These are phyloP conservation scores for Neocucurbitaria cava DNA, from an alignment of 2,329 filamentous ascomycete species.

Conservation along the genomic window DNA sequence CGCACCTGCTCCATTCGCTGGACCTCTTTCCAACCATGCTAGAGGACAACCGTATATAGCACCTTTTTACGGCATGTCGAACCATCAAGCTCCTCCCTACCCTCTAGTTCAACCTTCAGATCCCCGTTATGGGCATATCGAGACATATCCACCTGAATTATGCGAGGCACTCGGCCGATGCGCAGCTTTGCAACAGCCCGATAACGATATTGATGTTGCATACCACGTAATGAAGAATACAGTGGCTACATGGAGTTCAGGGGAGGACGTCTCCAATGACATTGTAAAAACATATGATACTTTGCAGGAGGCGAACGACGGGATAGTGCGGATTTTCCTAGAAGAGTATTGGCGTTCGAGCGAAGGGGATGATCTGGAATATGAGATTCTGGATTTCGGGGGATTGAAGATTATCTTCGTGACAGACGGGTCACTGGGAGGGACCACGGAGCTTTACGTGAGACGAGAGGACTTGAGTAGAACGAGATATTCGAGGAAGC, in stretches of 20 bases:
- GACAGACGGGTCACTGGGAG: not conserved
- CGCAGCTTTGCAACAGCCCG: not conserved
- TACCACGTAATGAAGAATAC: not conserved
- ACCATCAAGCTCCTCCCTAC: slow-evolving; percentile 10
- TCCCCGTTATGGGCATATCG: slow-evolving; percentile 9
- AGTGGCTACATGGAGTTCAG: not conserved
- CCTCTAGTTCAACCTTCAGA: not conserved
- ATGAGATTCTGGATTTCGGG: not conserved
- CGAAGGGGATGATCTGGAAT: not conserved
- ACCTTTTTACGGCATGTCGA: not conserved
- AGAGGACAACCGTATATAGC: not conserved
- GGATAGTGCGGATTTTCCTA: not conserved
- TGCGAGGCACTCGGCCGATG: slow-evolving; percentile 5
- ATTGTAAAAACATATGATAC: not conserved
- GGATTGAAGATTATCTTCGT: not conserved
- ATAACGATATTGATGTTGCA: not conserved
- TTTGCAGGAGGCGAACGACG: slow-evolving; percentile 9
- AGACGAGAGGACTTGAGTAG: not conserved
- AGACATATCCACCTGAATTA: slow-evolving; percentile 18
- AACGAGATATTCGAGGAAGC: not conserved
- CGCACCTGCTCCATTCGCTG: slow-evolving; percentile 4
- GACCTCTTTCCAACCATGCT: not conserved
- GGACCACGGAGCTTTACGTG: not conserved
- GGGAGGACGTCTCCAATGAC: not conserved
- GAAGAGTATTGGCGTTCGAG: not conserved